These are phyloP conservation scores for Sugiyamaella qingdaonensis DNA, from an alignment of 805 yeast genomes.

Conservation along the genomic window DNA sequence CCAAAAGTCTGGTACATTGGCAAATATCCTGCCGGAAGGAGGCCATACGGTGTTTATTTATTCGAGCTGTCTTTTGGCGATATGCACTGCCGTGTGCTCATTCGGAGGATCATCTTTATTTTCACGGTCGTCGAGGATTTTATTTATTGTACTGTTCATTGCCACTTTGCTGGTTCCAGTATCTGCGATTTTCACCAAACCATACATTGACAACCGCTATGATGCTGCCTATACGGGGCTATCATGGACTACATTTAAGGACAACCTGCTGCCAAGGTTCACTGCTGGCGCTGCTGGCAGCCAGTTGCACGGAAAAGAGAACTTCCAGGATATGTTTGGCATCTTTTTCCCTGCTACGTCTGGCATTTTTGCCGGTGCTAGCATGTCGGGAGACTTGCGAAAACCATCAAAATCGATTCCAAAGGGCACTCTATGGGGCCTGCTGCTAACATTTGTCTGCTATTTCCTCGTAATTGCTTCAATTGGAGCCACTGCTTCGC, in stretches of 20 bases:
- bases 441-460: constrained; percentile 67
- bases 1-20: constrained; percentile 48
- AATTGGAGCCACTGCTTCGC: constrained; percentile 75
- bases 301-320: constrained; percentile 55
- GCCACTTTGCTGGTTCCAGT: constrained; percentile 52
- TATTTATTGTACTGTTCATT: constrained; percentile 22
- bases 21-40: constrained; percentile 61
- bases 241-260: constrained; percentile 58
- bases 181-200: constrained; percentile 61
- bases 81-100: constrained; percentile 22
- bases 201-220: constrained; percentile 41
- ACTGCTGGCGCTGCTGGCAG: constrained; percentile 94
- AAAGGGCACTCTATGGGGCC: constrained; percentile 85
- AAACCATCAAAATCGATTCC: constrained; percentile 90
- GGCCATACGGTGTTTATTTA: constrained; percentile 66
- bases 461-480: constrained; percentile 79
- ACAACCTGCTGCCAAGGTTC: constrained; percentile 72
- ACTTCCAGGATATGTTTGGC: constrained; percentile 83
- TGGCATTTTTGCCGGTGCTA: constrained; percentile 97
- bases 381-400: constrained; percentile 91
- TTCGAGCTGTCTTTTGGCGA: constrained; percentile 51
- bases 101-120: constrained; percentile 25
- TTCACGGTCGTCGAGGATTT: constrained; percentile 20
- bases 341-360: constrained; percentile 98
- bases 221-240: constrained; percentile 61